Base-by-base conservation (phyloP, 1,139 yeast genomes). In the Meyerozyma smithsonii region DNA sequence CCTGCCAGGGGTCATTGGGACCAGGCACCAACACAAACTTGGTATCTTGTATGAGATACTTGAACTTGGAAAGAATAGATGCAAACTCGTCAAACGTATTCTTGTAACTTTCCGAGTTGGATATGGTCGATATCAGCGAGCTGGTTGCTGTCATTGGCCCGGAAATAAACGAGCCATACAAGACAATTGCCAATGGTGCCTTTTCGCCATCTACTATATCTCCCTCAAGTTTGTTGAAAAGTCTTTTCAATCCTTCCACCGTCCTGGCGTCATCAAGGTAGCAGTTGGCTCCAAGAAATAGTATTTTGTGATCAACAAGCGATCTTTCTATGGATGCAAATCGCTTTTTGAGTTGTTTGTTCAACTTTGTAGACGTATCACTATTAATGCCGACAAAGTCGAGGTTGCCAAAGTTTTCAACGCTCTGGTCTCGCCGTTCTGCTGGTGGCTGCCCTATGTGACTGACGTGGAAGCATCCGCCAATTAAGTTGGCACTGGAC, bases 1-100 rank as follows among this genome's bases (percentile, higher is more conserved):
- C 79, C 36, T 81, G 81, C 97, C 97, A 92, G 0, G 97, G 97
- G 58, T 92, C 98, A 50, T 87, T 84, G 35, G 79, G 79, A 0
- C 98, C 97, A 0, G 97, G 97, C 1, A 90, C 68, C 44, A 92
- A 75, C 2, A 86, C 63, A 37, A 87, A 61, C 35, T 78, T 76
- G 34, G 66, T 61, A n/a, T 48, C 43, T 23, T 52, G 50, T 6
- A 66, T 52, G 24, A 70, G 53, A 18, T 54, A 52, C 1, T 73
- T 69, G 41, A 50, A 67, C 35, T 58, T 57, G 2, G 66, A 47
- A n/a, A 69, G 46, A n/a, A 66, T 46, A 7, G 78, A 69, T 0
- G 96, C 89, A 16, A 92, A 66, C 8, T 77, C 66, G 50, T 90
- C 96, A 61, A 88, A 87, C 30, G 75, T 69, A 33, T 79, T 77